Conservation (phyloP, 1,139 yeast species). For the Suhomyces terraborum region DNA sequence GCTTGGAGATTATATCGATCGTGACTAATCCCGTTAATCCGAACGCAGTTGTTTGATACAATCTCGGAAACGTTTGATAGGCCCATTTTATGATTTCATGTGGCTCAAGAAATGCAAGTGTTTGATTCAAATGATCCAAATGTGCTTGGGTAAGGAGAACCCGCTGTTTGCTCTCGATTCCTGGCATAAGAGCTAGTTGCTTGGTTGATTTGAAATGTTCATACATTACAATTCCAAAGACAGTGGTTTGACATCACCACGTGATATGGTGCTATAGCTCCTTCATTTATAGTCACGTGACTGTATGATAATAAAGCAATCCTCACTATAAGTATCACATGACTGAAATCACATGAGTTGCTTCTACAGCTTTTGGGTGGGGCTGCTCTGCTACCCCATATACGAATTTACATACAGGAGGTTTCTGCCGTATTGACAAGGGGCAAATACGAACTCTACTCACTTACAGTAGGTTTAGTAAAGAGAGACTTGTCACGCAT, state of each 20-base stretch:
- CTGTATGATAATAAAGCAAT: too few relatives aligned
- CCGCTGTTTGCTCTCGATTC: not conserved
- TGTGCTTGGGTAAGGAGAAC: slow-evolving; percentile 45
- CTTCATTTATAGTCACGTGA: not conserved
- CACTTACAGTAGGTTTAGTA: too few relatives aligned
- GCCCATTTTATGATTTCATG: slow-evolving; percentile 84
- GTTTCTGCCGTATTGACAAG: not conserved
- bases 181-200: not conserved
- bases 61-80: slow-evolving; percentile 71
- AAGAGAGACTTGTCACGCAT: too few relatives aligned
- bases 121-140: slow-evolving; percentile 57
- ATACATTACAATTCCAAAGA: not conserved
- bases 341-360: not conserved
- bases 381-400: too few relatives aligned
- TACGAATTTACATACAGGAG: not conserved
- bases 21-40: slow-evolving; percentile 92
- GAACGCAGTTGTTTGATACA: slow-evolving; percentile 92
- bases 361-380: not conserved
- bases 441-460: not conserved
- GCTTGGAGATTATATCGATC: slow-evolving; percentile 75
- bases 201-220: not conserved
- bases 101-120: slow-evolving; percentile 58
- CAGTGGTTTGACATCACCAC: slow-evolving; percentile 7
- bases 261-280: slow-evolving; percentile 14
- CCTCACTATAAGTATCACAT: not conserved